Evolutionary conservation across 192 early-diverging fungal species (phyloP).

Genomic region (Coemansia guatemalensis): DNA sequence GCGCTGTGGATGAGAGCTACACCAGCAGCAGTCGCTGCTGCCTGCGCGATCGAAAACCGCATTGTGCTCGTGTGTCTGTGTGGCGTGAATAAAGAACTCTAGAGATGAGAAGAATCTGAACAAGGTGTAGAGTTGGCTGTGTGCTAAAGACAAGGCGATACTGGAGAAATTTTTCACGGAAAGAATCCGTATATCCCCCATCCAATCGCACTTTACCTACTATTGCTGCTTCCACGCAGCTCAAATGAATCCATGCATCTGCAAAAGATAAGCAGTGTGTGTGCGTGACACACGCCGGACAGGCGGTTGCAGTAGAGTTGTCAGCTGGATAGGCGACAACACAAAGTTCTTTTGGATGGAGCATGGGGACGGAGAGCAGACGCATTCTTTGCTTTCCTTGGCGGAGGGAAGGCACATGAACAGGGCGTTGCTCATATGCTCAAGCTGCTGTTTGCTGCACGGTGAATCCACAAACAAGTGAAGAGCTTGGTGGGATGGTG

Average conservation of each 20-base stretch:
- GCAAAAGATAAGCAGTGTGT: neutral
- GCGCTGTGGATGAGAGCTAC: conserved; percentile 10
- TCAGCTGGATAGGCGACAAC: conserved; percentile 3
- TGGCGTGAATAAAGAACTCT: neutral
- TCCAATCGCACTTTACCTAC: neutral
- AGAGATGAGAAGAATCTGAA: neutral
- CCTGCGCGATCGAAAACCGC: conserved; percentile 12
- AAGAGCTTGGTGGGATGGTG: neutral
- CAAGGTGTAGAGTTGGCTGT: neutral
- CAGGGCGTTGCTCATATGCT: neutral
- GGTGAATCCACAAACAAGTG: neutral
- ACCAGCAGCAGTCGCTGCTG: neutral
- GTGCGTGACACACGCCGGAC: too few relatives aligned
- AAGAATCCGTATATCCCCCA: neutral
- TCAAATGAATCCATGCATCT: neutral
- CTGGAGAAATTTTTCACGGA: neutral
- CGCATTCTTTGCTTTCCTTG: too few relatives aligned
- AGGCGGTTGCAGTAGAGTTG: neutral
- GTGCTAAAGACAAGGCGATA: neutral
- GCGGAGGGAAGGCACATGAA: too few relatives aligned
- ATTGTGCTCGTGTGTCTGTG: conserved; percentile 12
- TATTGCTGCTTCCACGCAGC: too few relatives aligned
- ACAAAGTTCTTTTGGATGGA: neutral
- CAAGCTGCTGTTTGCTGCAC: neutral
- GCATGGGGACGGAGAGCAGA: too few relatives aligned